Percentiles rank a stretch among this genome's conserved stretches.
Evolutionary conservation across 805 yeast genomes (phyloP).

Genomic region (Spathaspora arborariae): DNA sequence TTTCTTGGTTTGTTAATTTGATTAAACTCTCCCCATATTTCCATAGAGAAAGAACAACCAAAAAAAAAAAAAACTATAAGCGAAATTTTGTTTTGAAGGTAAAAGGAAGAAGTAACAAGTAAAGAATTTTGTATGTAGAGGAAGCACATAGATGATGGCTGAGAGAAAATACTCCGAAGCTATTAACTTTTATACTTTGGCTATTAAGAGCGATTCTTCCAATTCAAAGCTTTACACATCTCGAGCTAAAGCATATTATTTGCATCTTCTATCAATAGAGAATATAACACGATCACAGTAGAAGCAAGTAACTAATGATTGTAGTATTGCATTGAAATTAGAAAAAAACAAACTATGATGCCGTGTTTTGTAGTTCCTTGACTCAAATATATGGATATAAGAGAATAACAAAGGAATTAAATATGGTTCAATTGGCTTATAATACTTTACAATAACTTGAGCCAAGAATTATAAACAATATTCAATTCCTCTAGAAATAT

Average conservation of each 20-base stretch:
- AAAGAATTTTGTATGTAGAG: too few species aligned
- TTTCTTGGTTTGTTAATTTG: neutral
- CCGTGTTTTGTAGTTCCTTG: slow-evolving; percentile 11
- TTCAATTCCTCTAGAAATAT: slow-evolving; percentile 13
- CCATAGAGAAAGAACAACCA: neutral
- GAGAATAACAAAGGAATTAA: slow-evolving; percentile 9
- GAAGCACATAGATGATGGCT: slow-evolving; percentile 6
- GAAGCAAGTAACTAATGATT: slow-evolving; percentile 13
- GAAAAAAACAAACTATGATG: slow-evolving; percentile 15
- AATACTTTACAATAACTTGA: slow-evolving; percentile 10
- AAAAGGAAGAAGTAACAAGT: neutral
- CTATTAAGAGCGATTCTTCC: slow-evolving; percentile 10
- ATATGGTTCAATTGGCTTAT: slow-evolving; percentile 11
- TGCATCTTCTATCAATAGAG: neutral
- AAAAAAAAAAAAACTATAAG: neutral
- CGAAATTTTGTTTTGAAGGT: neutral
- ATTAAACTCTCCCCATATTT: neutral
- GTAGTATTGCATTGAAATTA: slow-evolving; percentile 11
- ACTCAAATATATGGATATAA: slow-evolving; percentile 6
- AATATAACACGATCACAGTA: slow-evolving; percentile 8
- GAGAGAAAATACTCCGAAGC: slow-evolving; percentile 13
- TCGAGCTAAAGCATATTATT: slow-evolving; percentile 14
- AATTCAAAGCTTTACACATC: slow-evolving; percentile 9
- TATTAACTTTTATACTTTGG: slow-evolving; percentile 14
- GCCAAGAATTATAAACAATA: slow-evolving; percentile 11